phyloP scores from a whole-genome alignment of 257 asterid species.

The Solanum phureja region DNA sequence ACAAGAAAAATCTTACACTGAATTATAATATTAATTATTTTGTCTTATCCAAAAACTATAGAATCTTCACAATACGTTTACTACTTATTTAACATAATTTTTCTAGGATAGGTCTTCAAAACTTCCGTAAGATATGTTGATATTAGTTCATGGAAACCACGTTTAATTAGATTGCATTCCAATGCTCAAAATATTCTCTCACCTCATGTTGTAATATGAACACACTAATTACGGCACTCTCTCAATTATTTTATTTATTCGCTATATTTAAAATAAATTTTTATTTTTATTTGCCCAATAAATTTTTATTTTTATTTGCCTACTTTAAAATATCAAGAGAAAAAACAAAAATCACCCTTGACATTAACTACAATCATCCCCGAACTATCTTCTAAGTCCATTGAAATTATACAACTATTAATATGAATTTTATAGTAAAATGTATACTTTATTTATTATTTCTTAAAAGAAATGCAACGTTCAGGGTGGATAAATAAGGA shows the following conservation, averaged over 20 bases:
- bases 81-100: not conserved
- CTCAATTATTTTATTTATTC: not conserved
- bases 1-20: not conserved
- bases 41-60: not conserved
- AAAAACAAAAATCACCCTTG: not conserved
- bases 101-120: not conserved
- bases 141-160: not conserved
- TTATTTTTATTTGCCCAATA: not conserved
- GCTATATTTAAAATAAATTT: rapidly evolving
- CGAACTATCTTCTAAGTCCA: not conserved
- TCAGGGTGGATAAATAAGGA: not conserved
- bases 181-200: not conserved
- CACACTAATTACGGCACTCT: not conserved
- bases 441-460: not conserved
- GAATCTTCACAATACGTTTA: not conserved
- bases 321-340: not conserved
- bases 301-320: not conserved
- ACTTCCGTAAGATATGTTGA: not conserved
- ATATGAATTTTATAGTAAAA: not conserved
- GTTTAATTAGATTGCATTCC: not conserved
- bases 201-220: not conserved
- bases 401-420: not conserved
- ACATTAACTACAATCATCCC: not conserved
- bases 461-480: not conserved
- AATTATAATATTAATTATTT: not conserved